These are phyloP conservation scores for Globisporangium irregulare DNA, from an alignment of 352 stramenopile genomes.

Conservation along the genomic window DNA sequence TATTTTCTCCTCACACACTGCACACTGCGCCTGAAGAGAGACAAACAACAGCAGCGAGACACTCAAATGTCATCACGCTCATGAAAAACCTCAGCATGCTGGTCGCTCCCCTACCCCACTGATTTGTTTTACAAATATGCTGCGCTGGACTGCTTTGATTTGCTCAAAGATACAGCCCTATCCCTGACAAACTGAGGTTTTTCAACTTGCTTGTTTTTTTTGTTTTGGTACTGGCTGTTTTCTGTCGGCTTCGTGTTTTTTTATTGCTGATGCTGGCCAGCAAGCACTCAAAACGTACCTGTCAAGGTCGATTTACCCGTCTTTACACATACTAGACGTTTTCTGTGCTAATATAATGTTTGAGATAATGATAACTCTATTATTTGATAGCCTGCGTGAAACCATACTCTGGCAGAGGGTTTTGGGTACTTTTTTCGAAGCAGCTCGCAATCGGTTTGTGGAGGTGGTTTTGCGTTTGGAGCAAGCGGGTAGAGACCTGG, in stretches of 20 bases:
- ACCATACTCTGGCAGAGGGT: background rate
- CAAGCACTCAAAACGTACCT: background rate
- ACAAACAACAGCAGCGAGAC: slow-evolving; percentile 4
- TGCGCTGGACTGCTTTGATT: slow-evolving; percentile 33
- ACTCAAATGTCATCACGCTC: background rate
- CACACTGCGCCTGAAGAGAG: background rate
- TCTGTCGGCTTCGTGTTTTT: slow-evolving; percentile 14
- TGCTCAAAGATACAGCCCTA: slow-evolving; percentile 13
- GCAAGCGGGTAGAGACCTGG: slow-evolving; percentile 9
- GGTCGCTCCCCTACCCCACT: background rate
- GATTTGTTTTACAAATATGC: slow-evolving; percentile 12
- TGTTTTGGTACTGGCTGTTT: slow-evolving; percentile 12
- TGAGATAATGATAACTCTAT: background rate
- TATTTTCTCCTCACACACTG: no score
- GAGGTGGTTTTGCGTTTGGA: background rate
- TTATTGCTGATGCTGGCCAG: slow-evolving; percentile 5
- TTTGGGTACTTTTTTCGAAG: slow-evolving; percentile 9
- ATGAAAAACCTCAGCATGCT: background rate
- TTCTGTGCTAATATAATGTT: no score
- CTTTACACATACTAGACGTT: background rate
- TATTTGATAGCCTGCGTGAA: background rate
- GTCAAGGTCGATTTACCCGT: background rate
- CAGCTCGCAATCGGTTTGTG: background rate
- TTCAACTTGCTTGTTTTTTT: background rate
- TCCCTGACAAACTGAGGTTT: background rate